Base-by-base conservation (phyloP, 305 asterid species). In the Galium porrigens region DNA sequence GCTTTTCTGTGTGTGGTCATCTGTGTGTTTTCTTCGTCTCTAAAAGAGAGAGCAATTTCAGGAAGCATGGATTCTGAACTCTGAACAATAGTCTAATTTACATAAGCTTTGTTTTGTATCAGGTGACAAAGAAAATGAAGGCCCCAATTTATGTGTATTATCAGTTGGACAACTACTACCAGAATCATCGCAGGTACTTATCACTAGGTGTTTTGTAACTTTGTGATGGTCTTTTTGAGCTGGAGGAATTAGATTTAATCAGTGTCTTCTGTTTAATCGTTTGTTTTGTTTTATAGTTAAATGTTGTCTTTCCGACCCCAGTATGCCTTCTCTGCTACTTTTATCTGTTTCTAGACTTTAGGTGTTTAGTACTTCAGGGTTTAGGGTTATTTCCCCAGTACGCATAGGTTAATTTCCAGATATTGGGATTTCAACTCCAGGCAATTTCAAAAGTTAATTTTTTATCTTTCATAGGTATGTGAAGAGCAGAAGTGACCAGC, bases 401-500 rank as follows among this genome's bases (percentile, higher is more conserved):
- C 2, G 2, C 30, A 27, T 27, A 27, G 30, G 30, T 27, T 27
- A 27, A 27, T 27, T 27, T 27, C 30, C 2, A 27, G 30, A 27
- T 27, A 27, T 27, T 27, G 30, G 30, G 30, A 27, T 27, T 27
- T 27, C 30, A 27, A 27, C 0, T 27, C 37, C 54, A 2, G 8
- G 54, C 54, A 48, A 15, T 10, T 44, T 44, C 51, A 44, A 1
- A 10, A 44, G 51, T 44, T 11, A 12, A 1, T 15, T 9, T 12
- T 44, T 27, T 27, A 27, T 5, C 14, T 48, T 3, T 39, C 25
- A 17, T 27, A 88, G 96, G 76, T 88, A 89, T 61, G 96, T 86
- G 71, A 86, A 76, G 83, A 89, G 96, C 78, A 83, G 96, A 77
- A 89, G 87, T 75, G 96, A 89, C 75, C 87, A 81, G 78, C 95